Evolutionary conservation across 1,284 basidiomycete genomes (phyloP).

Genomic region (Heliocybe sulcata): DNA sequence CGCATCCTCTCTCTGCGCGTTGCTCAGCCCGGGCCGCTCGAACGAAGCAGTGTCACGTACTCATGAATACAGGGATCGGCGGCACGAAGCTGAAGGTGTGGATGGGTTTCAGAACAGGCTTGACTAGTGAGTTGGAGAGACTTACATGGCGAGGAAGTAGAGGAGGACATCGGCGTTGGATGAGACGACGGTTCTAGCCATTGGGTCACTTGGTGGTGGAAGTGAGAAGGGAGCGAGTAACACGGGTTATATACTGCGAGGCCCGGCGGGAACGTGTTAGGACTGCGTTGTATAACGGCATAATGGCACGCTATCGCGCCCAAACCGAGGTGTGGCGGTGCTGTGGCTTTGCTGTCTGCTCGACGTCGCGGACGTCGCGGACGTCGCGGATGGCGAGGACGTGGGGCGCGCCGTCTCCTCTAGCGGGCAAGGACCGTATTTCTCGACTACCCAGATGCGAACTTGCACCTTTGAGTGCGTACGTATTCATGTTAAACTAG

Average conservation of each 20-base stretch:
- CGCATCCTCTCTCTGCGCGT: conserved; percentile 27
- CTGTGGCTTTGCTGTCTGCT: too few species aligned
- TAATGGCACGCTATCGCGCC: too few species aligned
- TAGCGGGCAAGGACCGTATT: too few species aligned
- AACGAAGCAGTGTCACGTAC: conserved; percentile 21
- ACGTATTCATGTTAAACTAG: background rate
- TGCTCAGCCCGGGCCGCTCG: background rate
- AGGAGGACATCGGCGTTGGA: conserved; percentile 31
- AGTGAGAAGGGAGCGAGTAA: background rate
- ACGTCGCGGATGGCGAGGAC: too few species aligned
- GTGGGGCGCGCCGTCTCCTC: too few species aligned
- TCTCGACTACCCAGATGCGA: too few species aligned
- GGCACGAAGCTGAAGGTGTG: conserved; percentile 34
- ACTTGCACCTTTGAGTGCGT: too few species aligned
- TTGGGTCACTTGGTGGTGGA: background rate
- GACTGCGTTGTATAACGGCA: too few species aligned
- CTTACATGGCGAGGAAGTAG: conserved; percentile 45
- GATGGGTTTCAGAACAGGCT: background rate
- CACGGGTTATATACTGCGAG: too few species aligned
- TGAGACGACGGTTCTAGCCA: conserved; percentile 17
- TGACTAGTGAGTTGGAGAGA: background rate
- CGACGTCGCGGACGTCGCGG: too few species aligned
- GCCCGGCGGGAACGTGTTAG: too few species aligned
- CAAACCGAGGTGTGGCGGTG: too few species aligned
- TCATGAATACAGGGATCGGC: conserved; percentile 44